Evolutionary conservation across 2,329 filamentous ascomycete species (phyloP).

Genomic region (Coleophoma eucalyptorum): DNA sequence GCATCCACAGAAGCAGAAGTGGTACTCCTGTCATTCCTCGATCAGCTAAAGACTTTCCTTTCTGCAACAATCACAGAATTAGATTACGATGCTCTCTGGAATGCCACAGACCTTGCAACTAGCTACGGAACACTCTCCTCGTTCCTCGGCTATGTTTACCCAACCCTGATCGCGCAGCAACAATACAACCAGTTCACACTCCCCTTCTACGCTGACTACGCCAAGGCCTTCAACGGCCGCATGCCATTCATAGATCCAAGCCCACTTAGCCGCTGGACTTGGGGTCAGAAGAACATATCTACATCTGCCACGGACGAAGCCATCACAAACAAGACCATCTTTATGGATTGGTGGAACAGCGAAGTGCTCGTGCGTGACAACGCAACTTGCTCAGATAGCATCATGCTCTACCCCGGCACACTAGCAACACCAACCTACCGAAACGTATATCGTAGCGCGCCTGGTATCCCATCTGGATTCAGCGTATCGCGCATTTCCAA

Average conservation of each 20-base stretch:
- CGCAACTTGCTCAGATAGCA: slow-evolving; percentile 42
- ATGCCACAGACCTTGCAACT: slow-evolving; percentile 17
- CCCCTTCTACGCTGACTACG: slow-evolving; percentile 46
- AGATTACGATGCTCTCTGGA: slow-evolving; percentile 14
- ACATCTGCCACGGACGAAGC: slow-evolving; percentile 35
- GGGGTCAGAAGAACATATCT: slow-evolving; percentile 35
- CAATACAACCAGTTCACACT: slow-evolving; percentile 41
- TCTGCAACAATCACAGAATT: slow-evolving; percentile 26
- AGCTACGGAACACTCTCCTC: slow-evolving; percentile 26
- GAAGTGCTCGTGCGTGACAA: slow-evolving; percentile 37
- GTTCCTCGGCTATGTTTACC: slow-evolving; percentile 40
- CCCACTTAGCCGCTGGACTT: slow-evolving; percentile 43
- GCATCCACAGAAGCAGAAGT: slow-evolving; percentile 31
- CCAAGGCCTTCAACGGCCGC: slow-evolving; percentile 37
- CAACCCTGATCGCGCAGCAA: slow-evolving; percentile 41
- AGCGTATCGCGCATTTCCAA: slow-evolving; percentile 35
- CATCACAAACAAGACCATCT: slow-evolving; percentile 44
- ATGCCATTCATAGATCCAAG: slow-evolving; percentile 45
- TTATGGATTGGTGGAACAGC: slow-evolving; percentile 41
- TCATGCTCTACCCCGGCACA: slow-evolving; percentile 44
- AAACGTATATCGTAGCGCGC: slow-evolving; percentile 37
- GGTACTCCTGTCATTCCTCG: slow-evolving; percentile 36
- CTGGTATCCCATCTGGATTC: slow-evolving; percentile 44
- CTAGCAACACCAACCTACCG: slow-evolving; percentile 36
- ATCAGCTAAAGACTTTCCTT: slow-evolving; percentile 38